A percentile compares a stretch with the other conserved stretches of the same genome.
Evolutionary conservation across 1,284 basidiomycete genomes (phyloP).

Genomic region (Rhodotorula sp.): DNA sequence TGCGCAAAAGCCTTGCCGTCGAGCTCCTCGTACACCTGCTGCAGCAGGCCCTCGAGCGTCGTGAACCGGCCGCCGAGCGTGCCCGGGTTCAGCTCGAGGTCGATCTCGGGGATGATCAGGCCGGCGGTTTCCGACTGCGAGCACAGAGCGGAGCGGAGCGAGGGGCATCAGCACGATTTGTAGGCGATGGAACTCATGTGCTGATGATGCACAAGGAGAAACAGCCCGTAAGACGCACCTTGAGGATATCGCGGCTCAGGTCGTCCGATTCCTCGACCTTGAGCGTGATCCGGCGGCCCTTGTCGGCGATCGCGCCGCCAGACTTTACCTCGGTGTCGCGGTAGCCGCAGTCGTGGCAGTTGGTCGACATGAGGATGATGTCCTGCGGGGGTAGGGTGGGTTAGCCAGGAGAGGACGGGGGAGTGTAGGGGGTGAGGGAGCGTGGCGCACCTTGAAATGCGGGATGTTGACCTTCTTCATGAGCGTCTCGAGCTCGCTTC

Average conservation of each 20-base stretch:
- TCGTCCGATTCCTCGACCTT: slow-evolving; percentile 93
- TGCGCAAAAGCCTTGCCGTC: slow-evolving; percentile 82
- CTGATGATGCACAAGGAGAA: not conserved
- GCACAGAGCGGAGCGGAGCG: not conserved
- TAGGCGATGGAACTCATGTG: too few relatives aligned
- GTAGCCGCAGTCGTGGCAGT: slow-evolving; percentile 93
- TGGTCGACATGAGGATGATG: slow-evolving; percentile 97
- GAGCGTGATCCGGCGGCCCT: slow-evolving; percentile 83
- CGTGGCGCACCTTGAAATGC: slow-evolving; percentile 80
- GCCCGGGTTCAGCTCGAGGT: slow-evolving; percentile 85
- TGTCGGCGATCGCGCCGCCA: slow-evolving; percentile 79
- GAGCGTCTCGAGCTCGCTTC: slow-evolving; percentile 75
- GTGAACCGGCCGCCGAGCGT: slow-evolving; percentile 99
- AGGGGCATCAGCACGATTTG: not conserved
- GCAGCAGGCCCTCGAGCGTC: slow-evolving; percentile 90
- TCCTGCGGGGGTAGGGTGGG: slow-evolving; percentile 61
- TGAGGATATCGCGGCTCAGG: slow-evolving; percentile 89
- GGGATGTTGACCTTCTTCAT: slow-evolving; percentile 98
- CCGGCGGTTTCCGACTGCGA: slow-evolving; percentile 86
- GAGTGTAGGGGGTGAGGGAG: not conserved
- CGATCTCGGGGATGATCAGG: slow-evolving; percentile 89
- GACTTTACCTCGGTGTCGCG: slow-evolving; percentile 98
- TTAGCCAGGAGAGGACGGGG: not conserved
- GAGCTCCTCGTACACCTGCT: slow-evolving; percentile 94
- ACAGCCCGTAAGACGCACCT: slow-evolving; percentile 59